Percentiles rank a stretch among this genome's conserved stretches.
Evolutionary conservation across 768 basidiomycete species (phyloP).

Genomic region (Russula compacta): DNA sequence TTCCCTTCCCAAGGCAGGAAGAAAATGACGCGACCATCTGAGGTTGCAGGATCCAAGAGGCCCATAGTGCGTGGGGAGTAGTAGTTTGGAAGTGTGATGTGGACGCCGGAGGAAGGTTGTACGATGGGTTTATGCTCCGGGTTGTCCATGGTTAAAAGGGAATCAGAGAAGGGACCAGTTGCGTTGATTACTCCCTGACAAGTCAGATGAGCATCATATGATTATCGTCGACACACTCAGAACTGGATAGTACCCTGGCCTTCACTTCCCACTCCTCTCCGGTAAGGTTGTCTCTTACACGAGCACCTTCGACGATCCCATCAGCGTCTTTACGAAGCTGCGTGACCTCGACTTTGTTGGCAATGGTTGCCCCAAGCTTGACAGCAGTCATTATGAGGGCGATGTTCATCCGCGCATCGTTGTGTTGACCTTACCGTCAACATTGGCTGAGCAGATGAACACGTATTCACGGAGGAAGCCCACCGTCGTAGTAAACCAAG

Average conservation of each 20-base stretch:
- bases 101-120: slow-evolving; percentile 85
- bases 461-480: slow-evolving; percentile 29
- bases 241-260: slow-evolving; percentile 47
- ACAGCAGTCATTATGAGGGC: slow-evolving; percentile 93
- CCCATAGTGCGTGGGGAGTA: slow-evolving; percentile 95
- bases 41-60: slow-evolving; percentile 88
- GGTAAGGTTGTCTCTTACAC: slow-evolving; percentile 72
- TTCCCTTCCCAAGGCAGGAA: slow-evolving; percentile 99
- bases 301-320: slow-evolving; percentile 64
- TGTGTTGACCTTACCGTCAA: slow-evolving; percentile 72
- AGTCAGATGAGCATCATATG: neutral
- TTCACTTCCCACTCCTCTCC: slow-evolving; percentile 75
- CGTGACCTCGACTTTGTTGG: slow-evolving; percentile 87
- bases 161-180: slow-evolving; percentile 89
- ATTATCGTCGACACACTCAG: neutral
- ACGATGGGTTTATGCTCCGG: slow-evolving; percentile 77
- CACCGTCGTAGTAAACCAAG: slow-evolving; percentile 95
- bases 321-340: slow-evolving; percentile 56
- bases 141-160: slow-evolving; percentile 73
- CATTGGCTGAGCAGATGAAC: slow-evolving; percentile 5
- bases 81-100: slow-evolving; percentile 95
- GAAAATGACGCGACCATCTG: slow-evolving; percentile 96
- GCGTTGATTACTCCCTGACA: slow-evolving; percentile 86
- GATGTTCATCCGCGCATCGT: slow-evolving; percentile 97
- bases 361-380: slow-evolving; percentile 76